These are phyloP conservation scores for Colletotrichum gigasporum DNA, from an alignment of 2,329 filamentous ascomycete species.

Conservation along the genomic window DNA sequence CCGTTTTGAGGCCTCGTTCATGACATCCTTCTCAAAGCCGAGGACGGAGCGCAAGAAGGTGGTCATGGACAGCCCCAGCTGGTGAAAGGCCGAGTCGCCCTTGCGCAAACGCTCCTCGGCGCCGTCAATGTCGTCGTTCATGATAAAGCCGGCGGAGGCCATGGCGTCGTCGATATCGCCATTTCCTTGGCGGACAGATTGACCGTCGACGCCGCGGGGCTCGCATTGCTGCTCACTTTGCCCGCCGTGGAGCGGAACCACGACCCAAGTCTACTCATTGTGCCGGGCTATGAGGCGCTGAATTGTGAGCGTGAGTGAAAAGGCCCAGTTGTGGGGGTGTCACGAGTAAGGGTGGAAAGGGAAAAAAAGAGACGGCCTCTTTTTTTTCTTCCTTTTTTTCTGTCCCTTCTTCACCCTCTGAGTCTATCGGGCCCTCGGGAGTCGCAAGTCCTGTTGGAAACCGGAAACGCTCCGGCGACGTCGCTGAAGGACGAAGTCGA, in stretches of 20 bases:
- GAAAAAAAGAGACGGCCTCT: background rate
- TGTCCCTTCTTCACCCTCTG: background rate
- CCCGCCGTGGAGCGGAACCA: constrained; percentile 59
- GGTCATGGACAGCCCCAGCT: constrained; percentile 82
- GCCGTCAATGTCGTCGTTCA: constrained; percentile 89
- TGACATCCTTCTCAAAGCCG: constrained; percentile 91
- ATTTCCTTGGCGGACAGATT: constrained; percentile 54
- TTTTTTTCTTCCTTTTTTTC: background rate
- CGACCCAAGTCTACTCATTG: constrained; percentile 58
- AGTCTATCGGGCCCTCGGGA: constrained; percentile 12
- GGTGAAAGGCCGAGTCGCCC: constrained; percentile 86
- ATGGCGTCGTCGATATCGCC: constrained; percentile 69
- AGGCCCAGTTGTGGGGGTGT: background rate
- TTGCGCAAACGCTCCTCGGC: constrained; percentile 79
- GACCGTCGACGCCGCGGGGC: constrained; percentile 39
- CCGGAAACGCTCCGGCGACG: constrained; percentile 27
- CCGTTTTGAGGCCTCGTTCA: constrained; percentile 80
- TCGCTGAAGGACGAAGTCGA: constrained; percentile 17
- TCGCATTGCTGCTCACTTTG: constrained; percentile 44
- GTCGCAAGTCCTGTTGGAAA: constrained; percentile 12
- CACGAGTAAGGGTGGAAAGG: background rate
- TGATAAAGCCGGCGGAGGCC: constrained; percentile 75
- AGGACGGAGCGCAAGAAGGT: constrained; percentile 87
- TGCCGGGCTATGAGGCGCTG: background rate
- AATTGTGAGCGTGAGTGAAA: background rate